phyloP scores from a whole-genome alignment of 768 basidiomycete genomes.

The Psilocybe tampanensis region DNA sequence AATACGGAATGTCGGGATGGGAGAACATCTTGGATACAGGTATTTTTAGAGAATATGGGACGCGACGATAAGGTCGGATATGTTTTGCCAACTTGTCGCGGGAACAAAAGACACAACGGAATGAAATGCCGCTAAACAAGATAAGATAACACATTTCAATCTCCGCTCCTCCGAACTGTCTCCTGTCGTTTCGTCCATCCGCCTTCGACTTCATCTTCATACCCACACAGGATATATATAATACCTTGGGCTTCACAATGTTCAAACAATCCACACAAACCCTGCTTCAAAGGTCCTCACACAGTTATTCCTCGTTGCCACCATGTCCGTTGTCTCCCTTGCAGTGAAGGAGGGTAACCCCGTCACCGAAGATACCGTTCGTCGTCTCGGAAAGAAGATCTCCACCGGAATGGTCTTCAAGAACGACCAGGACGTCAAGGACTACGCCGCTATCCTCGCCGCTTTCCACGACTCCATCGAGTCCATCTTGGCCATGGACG shows the following conservation, averaged over 20 bases:
- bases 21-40: neutral
- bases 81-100: neutral
- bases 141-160: slow-evolving; percentile 8
- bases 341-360: slow-evolving; percentile 23
- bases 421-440: slow-evolving; percentile 21
- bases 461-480: slow-evolving; percentile 24
- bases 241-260: neutral
- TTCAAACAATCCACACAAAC: neutral
- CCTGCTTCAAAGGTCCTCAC: neutral
- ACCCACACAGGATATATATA: slow-evolving; percentile 11
- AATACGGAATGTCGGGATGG: too few relatives aligned
- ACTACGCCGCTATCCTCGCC: slow-evolving; percentile 18
- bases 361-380: slow-evolving; percentile 23
- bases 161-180: neutral
- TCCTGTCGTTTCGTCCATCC: neutral
- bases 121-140: neutral
- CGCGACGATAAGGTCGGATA: neutral
- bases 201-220: neutral
- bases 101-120: neutral
- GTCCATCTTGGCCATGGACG: slow-evolving; percentile 21
- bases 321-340: slow-evolving; percentile 27
- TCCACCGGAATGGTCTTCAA: slow-evolving; percentile 19
- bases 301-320: slow-evolving; percentile 22
- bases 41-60: neutral
- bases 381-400: slow-evolving; percentile 15